Evolutionary conservation across 2,329 filamentous ascomycete genomes (phyloP), one percentile per base, ranked within the genome.

Genomic region (Xylariomycetidae sp.): DNA sequence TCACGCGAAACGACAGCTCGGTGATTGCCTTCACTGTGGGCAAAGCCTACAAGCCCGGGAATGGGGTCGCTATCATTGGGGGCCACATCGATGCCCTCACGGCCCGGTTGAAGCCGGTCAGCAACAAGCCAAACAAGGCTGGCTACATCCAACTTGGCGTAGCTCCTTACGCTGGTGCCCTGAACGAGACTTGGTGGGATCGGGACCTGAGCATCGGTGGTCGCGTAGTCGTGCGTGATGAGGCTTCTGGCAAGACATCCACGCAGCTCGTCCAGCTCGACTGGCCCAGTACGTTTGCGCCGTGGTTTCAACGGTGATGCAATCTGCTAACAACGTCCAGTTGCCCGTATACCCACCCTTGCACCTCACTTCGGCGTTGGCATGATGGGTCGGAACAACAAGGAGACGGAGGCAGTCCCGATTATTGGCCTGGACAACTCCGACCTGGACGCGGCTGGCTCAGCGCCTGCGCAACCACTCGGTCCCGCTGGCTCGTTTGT

Each of bases 101-200:
- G 12, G 85, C 89, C 13, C 85, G 81, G 60, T 67, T 96, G 49
- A 96, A 96, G 77, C 90, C 92, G 8, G 76, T 95, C 18, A 87
- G 87, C 52, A 85, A 77, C 53, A 79, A 95, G 52, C 78, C 82
- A n/a, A 85, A 71, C 49, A 87, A 83, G 56, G 82, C 85, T 19
- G 90, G 92, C 34, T 98, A 87, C 54, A 60, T 86, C 18, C 87
- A 96, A 65, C 74, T 96, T 6, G 90, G 86, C 16, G 86, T 96
- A 33, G 89, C 92, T 3, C 92, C 85, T 1, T 98, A 96, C 56
- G 90, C 88, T 8, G 90, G 92, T 31, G 88, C 70, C 2, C 64
- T 96, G 41, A 92, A 89, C 56, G 70, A 72, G 42, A 96, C 92
- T 1, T 96, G 92, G 92, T 96, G 89, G 90, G 92, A 96, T 59